phyloP scores from a whole-genome alignment of 1,284 basidiomycete genomes.

The Stereum hirsutum region DNA sequence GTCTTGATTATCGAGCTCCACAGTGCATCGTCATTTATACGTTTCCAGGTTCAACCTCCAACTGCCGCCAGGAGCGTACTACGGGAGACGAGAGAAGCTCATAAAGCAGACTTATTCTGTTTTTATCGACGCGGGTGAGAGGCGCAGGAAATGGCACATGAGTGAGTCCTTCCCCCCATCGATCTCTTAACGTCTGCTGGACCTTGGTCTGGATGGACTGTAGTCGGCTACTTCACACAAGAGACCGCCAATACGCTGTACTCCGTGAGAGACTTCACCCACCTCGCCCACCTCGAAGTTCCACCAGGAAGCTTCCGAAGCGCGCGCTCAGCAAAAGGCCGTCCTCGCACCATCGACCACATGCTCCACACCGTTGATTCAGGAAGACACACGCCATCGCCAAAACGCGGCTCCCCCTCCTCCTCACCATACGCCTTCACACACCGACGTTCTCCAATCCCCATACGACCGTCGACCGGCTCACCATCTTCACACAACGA shows the following conservation, averaged over 20 bases:
- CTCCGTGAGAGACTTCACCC: constrained; percentile 53
- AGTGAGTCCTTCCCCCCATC: constrained; percentile 35
- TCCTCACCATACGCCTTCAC: constrained; percentile 12
- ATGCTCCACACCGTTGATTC: constrained; percentile 7
- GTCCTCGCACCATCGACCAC: constrained; percentile 8
- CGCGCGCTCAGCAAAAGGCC: constrained; percentile 21
- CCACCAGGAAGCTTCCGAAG: constrained; percentile 35
- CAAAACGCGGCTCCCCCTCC: constrained; percentile 8
- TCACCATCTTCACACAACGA: constrained; percentile 2
- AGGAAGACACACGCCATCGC: constrained; percentile 6
- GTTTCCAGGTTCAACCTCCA: constrained; percentile 6
- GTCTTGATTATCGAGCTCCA: constrained; percentile 7
- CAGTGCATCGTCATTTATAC: neutral
- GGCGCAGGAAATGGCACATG: constrained; percentile 70
- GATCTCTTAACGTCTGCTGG: neutral
- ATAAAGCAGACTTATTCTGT: constrained; percentile 78
- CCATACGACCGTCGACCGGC: neutral
- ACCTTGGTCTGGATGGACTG: constrained; percentile 4
- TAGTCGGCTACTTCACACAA: constrained; percentile 67
- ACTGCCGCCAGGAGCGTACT: constrained; percentile 11
- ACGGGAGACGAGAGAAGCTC: constrained; percentile 35
- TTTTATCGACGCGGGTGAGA: constrained; percentile 49
- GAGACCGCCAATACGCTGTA: constrained; percentile 56
- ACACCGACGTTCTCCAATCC: no score
- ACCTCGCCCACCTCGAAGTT: constrained; percentile 41